Conservation (phyloP, 108 stramenopile genomes). For the Skeletonema costatum region DNA sequence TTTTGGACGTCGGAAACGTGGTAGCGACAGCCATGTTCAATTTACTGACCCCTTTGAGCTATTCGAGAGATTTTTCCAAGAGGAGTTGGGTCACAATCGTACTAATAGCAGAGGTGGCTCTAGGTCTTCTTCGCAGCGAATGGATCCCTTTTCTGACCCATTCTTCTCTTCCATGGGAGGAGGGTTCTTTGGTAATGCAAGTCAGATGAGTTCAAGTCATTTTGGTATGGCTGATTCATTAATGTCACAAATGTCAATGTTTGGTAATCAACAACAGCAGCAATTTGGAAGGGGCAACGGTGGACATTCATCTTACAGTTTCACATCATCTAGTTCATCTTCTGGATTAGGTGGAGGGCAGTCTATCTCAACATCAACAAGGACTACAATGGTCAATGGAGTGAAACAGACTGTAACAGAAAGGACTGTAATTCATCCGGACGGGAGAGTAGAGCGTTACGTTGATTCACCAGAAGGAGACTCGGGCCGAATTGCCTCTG, state of each 20-base stretch:
- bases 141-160: constrained; percentile 11
- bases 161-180: constrained; percentile 27
- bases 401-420: constrained; percentile 77
- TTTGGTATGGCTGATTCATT: constrained; percentile 42
- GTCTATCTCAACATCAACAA: constrained; percentile 46
- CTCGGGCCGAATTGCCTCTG: not conserved
- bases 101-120: not conserved
- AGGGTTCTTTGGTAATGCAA: constrained; percentile 16
- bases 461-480: constrained; percentile 52
- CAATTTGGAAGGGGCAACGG: constrained; percentile 5
- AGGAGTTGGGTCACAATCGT: constrained; percentile 14
- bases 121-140: not conserved
- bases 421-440: constrained; percentile 63
- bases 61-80: constrained; percentile 50
- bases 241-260: constrained; percentile 42
- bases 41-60: constrained; percentile 58
- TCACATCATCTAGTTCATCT: constrained; percentile 33
- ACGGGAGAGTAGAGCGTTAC: constrained; percentile 78
- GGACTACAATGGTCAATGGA: constrained; percentile 81
- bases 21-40: constrained; percentile 21
- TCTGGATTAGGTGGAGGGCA: constrained; percentile 15
- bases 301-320: constrained; percentile 4
- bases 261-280: constrained; percentile 13
- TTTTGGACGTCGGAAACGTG: constrained; percentile 16
- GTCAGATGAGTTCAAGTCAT: constrained; percentile 30